Evolutionary conservation across 2,329 filamentous ascomycete species (phyloP), one percentile per base, ranked within the genome.

Genomic region (Beauveria varroae): DNA sequence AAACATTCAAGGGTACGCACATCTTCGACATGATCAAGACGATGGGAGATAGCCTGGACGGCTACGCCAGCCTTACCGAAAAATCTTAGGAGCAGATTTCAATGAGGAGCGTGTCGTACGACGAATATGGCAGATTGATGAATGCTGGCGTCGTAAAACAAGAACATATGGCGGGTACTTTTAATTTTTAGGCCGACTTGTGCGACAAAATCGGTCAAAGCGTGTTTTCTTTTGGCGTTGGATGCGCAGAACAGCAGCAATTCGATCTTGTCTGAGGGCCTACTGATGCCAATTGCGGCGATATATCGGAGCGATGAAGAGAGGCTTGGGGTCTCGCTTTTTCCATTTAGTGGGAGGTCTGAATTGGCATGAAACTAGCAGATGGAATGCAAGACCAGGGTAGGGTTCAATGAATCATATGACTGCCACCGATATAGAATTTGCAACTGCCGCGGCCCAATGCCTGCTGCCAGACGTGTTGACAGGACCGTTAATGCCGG

Each of bases 1-100:
- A 85, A 68, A 81, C 82, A 1, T 86, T 86, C 69, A 84, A 84
- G 64, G 84, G 83, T 12, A 79, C 79, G 12, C 83, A 86, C 65
- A 81, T 86, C 7, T 86, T 86, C 65, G 83, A 86, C 62, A 78
- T 85, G 63, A 78, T 86, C 47, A 80, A 80, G 66, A 78, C 82
- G 3, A 84, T 86, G 75, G 83, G 82, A 0, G 74, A 76, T 18
- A 82, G 81, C 18, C 68, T 86, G 55, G 83, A 86, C 61, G 77
- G 78, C 4, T 86, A 85, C 65, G 82, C 81, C 1, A 80, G 83
- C 60, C 67, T 84, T 62, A 71, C 85, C 40, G 81, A 84, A 68
- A 85, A 83, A 16, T 61, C 60, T 9, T 54, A 55, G 37, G n/a
- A 40, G 49, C 49, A 46, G 5, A 12, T 53, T 28, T 59, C n/a